Conservation (phyloP, 768 basidiomycete species). For the Phanerodontia chrysosporium region DNA sequence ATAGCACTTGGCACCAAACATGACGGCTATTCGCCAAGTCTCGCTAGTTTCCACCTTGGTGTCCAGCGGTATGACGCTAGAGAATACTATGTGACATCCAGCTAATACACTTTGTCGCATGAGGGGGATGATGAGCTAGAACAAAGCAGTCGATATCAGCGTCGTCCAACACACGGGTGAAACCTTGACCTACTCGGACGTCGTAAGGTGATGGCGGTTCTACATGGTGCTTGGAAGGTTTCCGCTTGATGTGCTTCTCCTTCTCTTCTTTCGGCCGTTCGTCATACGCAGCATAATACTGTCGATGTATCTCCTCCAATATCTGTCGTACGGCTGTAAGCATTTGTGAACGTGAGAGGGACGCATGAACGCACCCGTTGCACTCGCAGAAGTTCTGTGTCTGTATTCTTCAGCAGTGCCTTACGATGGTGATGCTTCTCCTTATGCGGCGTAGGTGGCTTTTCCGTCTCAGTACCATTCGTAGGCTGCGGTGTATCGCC, state of each 20-base stretch:
- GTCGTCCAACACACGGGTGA: background rate
- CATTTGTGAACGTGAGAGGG: no score
- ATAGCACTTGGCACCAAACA: slow-evolving; percentile 84
- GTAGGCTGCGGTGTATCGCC: slow-evolving; percentile 1
- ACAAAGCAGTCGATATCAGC: background rate
- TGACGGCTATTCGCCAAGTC: slow-evolving; percentile 79
- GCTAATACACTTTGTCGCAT: slow-evolving; percentile 74
- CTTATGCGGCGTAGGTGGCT: slow-evolving; percentile 18
- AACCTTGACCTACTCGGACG: slow-evolving; percentile 63
- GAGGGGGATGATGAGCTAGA: slow-evolving; percentile 78
- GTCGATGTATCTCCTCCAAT: slow-evolving; percentile 72
- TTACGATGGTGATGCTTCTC: slow-evolving; percentile 50
- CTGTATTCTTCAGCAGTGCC: slow-evolving; percentile 84
- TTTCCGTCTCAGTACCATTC: background rate
- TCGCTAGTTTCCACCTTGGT: slow-evolving; percentile 74
- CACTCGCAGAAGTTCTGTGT: slow-evolving; percentile 77
- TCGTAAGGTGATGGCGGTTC: slow-evolving; percentile 43
- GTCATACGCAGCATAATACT: slow-evolving; percentile 72
- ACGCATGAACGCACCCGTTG: slow-evolving; percentile 51
- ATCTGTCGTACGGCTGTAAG: slow-evolving; percentile 46
- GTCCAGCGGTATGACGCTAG: slow-evolving; percentile 92
- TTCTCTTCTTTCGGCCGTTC: slow-evolving; percentile 22
- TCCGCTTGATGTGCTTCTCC: slow-evolving; percentile 26
- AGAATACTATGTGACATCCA: slow-evolving; percentile 84
- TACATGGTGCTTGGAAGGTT: slow-evolving; percentile 24